phyloP scores from a whole-genome alignment of 345 rosid species.

The Lepidium sativum region DNA sequence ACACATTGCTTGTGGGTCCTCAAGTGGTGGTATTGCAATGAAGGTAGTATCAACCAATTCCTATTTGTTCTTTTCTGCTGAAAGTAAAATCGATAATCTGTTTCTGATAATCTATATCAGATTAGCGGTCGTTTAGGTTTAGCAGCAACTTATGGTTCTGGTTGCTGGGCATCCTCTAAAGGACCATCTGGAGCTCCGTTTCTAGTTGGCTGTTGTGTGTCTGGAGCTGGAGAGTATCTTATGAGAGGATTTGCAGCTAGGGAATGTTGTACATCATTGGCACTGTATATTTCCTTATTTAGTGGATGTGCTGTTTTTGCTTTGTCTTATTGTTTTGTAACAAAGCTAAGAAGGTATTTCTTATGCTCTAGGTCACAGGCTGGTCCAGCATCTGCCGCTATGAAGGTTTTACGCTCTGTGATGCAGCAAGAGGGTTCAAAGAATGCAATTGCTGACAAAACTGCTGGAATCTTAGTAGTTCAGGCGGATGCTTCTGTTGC shows the following conservation, averaged over 20 bases:
- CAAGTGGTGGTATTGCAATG: slow-evolving; percentile 93
- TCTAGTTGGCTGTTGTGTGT: slow-evolving; percentile 74
- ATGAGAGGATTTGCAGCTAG: slow-evolving; percentile 93
- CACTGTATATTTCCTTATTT: slow-evolving; percentile 41
- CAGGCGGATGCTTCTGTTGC: slow-evolving; percentile 65
- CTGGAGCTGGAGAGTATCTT: slow-evolving; percentile 85
- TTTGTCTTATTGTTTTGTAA: neutral
- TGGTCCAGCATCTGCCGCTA: slow-evolving; percentile 90
- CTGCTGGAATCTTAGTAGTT: slow-evolving; percentile 70
- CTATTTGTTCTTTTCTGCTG: neutral
- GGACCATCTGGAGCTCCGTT: slow-evolving; percentile 64
- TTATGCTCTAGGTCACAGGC: slow-evolving; percentile 57
- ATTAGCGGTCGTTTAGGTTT: slow-evolving; percentile 90
- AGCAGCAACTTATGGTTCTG: slow-evolving; percentile 88
- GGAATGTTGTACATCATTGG: slow-evolving; percentile 72
- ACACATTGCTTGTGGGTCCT: slow-evolving; percentile 72
- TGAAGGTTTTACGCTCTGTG: slow-evolving; percentile 52
- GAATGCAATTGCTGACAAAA: slow-evolving; percentile 37
- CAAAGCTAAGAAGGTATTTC: slow-evolving; percentile 4
- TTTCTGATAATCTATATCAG: slow-evolving; percentile 29
- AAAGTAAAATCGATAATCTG: neutral
- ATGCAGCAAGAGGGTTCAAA: slow-evolving; percentile 32
- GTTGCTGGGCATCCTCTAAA: slow-evolving; percentile 89
- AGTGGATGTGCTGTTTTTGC: neutral
- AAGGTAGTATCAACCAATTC: slow-evolving; percentile 42